Evolutionary conservation across 2,329 filamentous ascomycete genomes (phyloP), one percentile per base, ranked within the genome.

Genomic region (Neonectria magnoliae): DNA sequence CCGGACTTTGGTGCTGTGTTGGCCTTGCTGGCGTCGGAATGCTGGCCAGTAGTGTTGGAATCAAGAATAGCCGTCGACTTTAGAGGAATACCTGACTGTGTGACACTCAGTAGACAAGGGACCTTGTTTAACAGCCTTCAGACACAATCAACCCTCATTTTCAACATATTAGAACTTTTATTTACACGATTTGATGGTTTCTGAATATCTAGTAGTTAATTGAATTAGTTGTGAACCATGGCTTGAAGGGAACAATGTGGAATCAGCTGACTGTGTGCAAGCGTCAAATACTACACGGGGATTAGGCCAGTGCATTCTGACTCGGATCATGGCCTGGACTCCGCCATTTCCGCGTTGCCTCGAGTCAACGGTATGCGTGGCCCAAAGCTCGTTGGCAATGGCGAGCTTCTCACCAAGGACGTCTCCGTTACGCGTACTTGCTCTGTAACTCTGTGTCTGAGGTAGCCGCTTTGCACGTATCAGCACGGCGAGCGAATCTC

Each of bases 1-100:
- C 57, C n/a, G 62, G 62, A 7, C 54, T 65, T 10, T 54, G 52
- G 52, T 66, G 52, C n/a, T 64, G 52, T 29, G 60, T 64, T 29
- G 58, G 58, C 3, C 47, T 65, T 9, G 45, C 58, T 38, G 53
- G 60, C 4, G 16, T 64, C 41, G 56, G 56, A 6, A 53, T 57
- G 22, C 38, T 66, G 2, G 60, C 64, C 4, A 66, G 60, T 29
- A 36, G 22, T 22, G 51, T 62, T 25, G 59, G 52, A 13, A 52
- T 62, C 5, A 62, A 62, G 9, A 62, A 62, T 10, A 41, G 42
- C 6, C 9, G 31, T 13, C 33, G 33, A 36, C 14, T 36, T 13
- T 36, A 36, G 33, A 36, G 13, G 33, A 14, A 36, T 6, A 36
- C 33, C 5, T 6, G 25, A 25, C 25, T 6, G 1, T 5, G 25